Evolutionary conservation across 2,329 filamentous ascomycete genomes (phyloP).

Genomic region (Xylogone sp.): DNA sequence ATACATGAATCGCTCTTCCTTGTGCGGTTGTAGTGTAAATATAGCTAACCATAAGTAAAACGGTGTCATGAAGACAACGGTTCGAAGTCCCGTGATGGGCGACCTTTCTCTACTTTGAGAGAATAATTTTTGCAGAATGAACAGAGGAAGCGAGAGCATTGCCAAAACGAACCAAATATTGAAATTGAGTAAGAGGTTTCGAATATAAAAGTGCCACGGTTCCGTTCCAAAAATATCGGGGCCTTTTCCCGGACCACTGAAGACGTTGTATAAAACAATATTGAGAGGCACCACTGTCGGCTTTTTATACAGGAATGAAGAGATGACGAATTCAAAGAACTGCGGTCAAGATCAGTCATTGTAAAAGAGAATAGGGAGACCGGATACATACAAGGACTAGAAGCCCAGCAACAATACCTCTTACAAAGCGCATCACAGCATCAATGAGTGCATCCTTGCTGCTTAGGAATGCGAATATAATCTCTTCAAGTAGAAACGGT

Average conservation of each 20-base stretch:
- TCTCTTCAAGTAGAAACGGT: conserved; percentile 79
- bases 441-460: conserved; percentile 57
- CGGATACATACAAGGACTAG: conserved; percentile 23
- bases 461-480: conserved; percentile 51
- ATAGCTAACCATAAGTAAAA: conserved; percentile 95
- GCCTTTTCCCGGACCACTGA: conserved; percentile 71
- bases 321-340: conserved; percentile 67
- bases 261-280: conserved; percentile 94
- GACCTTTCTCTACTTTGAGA: conserved; percentile 39
- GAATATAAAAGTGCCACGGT: conserved; percentile 94
- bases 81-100: conserved; percentile 64
- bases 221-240: conserved; percentile 94
- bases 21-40: conserved; percentile 90
- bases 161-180: conserved; percentile 90
- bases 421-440: conserved; percentile 55
- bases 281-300: conserved; percentile 78
- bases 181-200: conserved; percentile 90
- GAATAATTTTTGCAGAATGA: conserved; percentile 67
- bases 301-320: conserved; percentile 82
- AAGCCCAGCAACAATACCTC: conserved; percentile 52
- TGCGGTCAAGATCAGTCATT: conserved; percentile 34
- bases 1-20: conserved; percentile 99
- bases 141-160: conserved; percentile 68
- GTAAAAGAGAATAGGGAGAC: background rate
- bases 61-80: conserved; percentile 72